Evolutionary conservation across 257 asterid species (phyloP), one percentile per base, ranked within the genome.

Genomic region (Penstemon eatonii): DNA sequence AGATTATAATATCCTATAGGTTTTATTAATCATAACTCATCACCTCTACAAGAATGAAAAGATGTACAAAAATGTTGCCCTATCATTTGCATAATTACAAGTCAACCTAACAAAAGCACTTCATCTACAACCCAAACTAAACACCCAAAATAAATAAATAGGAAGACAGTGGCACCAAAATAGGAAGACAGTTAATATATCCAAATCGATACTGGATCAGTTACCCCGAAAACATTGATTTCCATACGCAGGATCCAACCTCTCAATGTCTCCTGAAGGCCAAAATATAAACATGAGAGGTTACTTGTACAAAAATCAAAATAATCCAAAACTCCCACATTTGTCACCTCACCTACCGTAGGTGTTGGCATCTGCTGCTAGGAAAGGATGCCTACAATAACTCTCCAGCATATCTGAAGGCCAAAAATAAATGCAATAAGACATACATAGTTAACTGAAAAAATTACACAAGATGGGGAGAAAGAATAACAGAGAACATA

Each of bases 331-430:
- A 19, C 38, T 12, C 8, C 5, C 41, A 39, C 70, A 66, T 18
- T 66, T 45, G 80, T 65, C 67, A 60, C 70, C 9, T 47, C 43
- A 64, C 84, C 65, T 67, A 86, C 86, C 87, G 62, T 74, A 74
- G 78, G 75, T 75, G 67, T 69, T 78, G 44, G 75, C 67, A 70
- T 80, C 79, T 3, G 77, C 67, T 55, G 78, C 38, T 66, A 71
- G 44, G 43, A 75, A 78, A 33, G 81, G 81, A 71, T 78, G 61
- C 78, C 80, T 66, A 65, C 75, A 56, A 75, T 69, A 82, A 72
- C 58, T 76, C 60, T 70, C 85, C 73, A 73, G 61, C 66, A 86
- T 60, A 62, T 84, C 92, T 86, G 81, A 57, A 76, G 15, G 19
- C 42, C 55, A 40, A 42, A 11, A 43, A 12, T 4, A 60, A 60